Base-by-base conservation (phyloP, 2,329 filamentous ascomycete species). In the Cladosporium halotolerans region DNA sequence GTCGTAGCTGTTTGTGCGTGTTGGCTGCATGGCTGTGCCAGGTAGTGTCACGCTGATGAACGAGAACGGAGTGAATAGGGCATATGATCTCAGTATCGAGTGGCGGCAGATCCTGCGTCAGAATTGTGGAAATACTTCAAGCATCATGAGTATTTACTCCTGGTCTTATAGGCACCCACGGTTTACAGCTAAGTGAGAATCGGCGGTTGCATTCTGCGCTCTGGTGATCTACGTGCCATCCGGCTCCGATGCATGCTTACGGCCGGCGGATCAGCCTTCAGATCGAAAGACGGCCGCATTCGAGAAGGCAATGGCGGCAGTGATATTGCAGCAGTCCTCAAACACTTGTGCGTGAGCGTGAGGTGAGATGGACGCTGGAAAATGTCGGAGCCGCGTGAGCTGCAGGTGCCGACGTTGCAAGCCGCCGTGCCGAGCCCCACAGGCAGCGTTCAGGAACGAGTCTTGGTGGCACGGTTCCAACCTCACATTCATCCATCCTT, bases 1-100 rank as follows among this genome's bases (percentile, higher is more conserved):
- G n/a, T 40, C 51, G 14, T 53, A 53, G n/a, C 10, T 18, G 44
- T 40, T 33, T 28, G 32, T n/a, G 13, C 13, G 3, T 13, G 51
- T 16, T 45, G 43, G 43, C 31, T 53, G 51, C 43, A 53, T 53
- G 13, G 6, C 42, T 38, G 7, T 38, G 7, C 6, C 11, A 38
- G 34, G 10, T 11, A 11, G 9, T 38, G n/a, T 2, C 1, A 7
- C 23, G 7, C 7, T 3, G 23, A 28, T 4, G 23, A 2, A 28
- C 23, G 7, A 28, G 7, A 7, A 28, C 4, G 23, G 23, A 5
- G 5, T 7, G 23, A 7, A 28, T 28, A 7, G 7, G 7, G 7
- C 3, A 28, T 28, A 28, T 28, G 23, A 7, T 28, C 23, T 7
- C 23, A 7, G 7, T 28, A 28, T 28, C 23, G 23, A 18, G 16